Evolutionary conservation across 495 filamentous ascomycete genomes (phyloP).

Genomic region (Margaritispora aquatica): DNA sequence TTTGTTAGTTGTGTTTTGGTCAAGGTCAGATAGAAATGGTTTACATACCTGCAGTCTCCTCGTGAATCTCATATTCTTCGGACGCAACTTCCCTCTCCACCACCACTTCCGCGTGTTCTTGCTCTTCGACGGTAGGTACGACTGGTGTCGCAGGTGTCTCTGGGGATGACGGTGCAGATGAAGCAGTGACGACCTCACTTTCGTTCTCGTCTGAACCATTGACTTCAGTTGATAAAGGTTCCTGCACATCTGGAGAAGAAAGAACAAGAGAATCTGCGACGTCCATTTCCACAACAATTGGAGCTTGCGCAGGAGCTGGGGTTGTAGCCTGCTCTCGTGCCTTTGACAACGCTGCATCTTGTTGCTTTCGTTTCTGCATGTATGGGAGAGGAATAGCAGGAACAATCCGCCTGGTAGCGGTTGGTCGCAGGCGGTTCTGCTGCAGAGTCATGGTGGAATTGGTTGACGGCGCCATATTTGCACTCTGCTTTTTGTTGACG

Average conservation of each 20-base stretch:
- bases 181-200: not conserved
- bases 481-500: not conserved
- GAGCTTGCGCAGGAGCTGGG: conserved; percentile 8
- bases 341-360: conserved; percentile 16
- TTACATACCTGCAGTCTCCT: conserved; percentile 19
- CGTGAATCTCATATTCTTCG: conserved; percentile 2
- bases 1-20: not conserved
- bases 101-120: not conserved
- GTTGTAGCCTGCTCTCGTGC: conserved; percentile 6
- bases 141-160: not conserved
- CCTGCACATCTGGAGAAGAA: too few relatives aligned
- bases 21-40: not conserved
- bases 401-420: conserved; percentile 21
- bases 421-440: conserved; percentile 25
- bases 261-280: too few relatives aligned
- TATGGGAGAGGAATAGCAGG: conserved; percentile 35
- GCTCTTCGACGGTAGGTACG: conserved; percentile 1
- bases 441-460: conserved; percentile 20
- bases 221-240: conserved; percentile 1
- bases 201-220: conserved; percentile 11
- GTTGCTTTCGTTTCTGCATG: conserved; percentile 28
- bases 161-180: not conserved
- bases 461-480: conserved; percentile 17
- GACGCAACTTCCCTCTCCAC: too few relatives aligned
- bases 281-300: too few relatives aligned